Evolutionary conservation across 2,329 filamentous ascomycete species (phyloP).

Genomic region (Epichloe uncinata): DNA sequence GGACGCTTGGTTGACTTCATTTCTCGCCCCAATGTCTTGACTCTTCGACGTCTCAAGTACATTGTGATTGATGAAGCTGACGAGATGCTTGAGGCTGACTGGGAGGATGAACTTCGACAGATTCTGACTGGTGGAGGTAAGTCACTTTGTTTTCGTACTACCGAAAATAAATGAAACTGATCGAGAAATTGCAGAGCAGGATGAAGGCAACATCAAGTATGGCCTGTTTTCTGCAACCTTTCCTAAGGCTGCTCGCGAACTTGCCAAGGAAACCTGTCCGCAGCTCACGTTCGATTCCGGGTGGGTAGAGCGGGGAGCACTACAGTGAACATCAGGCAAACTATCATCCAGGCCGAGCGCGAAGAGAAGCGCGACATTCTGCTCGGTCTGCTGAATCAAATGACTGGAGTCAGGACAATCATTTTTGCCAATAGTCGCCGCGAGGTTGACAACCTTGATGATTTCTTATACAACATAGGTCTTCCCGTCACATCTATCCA

Average conservation of each 20-base stretch:
- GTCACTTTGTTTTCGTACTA: slow-evolving; percentile 16
- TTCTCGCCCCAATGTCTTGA: slow-evolving; percentile 52
- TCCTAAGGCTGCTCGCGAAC: slow-evolving; percentile 59
- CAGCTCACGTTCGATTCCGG: slow-evolving; percentile 64
- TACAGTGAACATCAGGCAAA: slow-evolving; percentile 71
- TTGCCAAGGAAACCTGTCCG: slow-evolving; percentile 67
- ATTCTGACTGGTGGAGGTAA: slow-evolving; percentile 73
- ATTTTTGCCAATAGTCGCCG: slow-evolving; percentile 81
- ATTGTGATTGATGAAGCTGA: slow-evolving; percentile 89
- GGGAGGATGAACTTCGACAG: slow-evolving; percentile 60
- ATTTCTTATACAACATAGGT: slow-evolving; percentile 67
- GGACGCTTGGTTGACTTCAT: slow-evolving; percentile 82
- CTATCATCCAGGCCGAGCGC: slow-evolving; percentile 54
- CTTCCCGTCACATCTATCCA: slow-evolving; percentile 85
- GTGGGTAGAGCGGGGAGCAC: slow-evolving; percentile 79
- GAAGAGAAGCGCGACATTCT: slow-evolving; percentile 56
- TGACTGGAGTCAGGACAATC: slow-evolving; percentile 64
- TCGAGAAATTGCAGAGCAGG: slow-evolving; percentile 43
- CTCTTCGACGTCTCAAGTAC: slow-evolving; percentile 64
- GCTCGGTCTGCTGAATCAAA: slow-evolving; percentile 56
- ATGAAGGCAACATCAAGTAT: slow-evolving; percentile 55
- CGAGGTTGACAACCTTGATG: slow-evolving; percentile 71
- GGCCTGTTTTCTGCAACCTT: slow-evolving; percentile 95
- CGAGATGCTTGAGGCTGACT: slow-evolving; percentile 72
- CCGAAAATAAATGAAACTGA: slow-evolving; percentile 3